Conservation (phyloP, 805 yeast genomes). For the Pichia insulana region DNA sequence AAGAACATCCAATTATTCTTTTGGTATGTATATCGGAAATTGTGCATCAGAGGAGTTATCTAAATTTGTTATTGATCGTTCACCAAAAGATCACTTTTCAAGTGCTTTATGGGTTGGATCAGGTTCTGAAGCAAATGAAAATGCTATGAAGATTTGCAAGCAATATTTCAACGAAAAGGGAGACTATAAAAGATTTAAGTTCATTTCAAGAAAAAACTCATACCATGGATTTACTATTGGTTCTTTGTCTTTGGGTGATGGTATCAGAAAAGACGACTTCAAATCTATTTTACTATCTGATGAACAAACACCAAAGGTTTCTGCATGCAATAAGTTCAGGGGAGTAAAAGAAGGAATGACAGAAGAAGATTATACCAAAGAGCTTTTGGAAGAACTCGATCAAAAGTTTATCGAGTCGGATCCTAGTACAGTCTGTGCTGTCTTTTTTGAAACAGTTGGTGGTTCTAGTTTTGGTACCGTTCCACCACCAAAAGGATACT, state of each 20-base stretch:
- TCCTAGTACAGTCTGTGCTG: conserved; percentile 35
- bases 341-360: conserved; percentile 16
- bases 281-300: conserved; percentile 19
- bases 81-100: conserved; percentile 32
- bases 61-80: conserved; percentile 33
- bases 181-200: conserved; percentile 32
- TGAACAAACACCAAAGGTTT: conserved; percentile 24
- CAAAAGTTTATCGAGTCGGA: conserved; percentile 31
- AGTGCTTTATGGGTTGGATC: conserved; percentile 49
- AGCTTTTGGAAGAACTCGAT: conserved; percentile 33
- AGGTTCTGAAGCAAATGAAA: conserved; percentile 77
- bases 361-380: conserved; percentile 29
- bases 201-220: conserved; percentile 36
- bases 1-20: conserved; percentile 30
- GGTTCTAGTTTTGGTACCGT: conserved; percentile 39
- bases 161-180: conserved; percentile 39
- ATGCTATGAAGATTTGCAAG: conserved; percentile 62
- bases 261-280: conserved; percentile 28
- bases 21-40: conserved; percentile 28
- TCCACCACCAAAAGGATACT: conserved; percentile 37
- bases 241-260: conserved; percentile 34
- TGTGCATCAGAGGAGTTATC: conserved; percentile 36
- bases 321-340: conserved; percentile 19
- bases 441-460: conserved; percentile 37
- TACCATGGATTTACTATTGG: conserved; percentile 46